phyloP scores from a whole-genome alignment of 495 filamentous ascomycete genomes.

The Neurospora sp. region DNA sequence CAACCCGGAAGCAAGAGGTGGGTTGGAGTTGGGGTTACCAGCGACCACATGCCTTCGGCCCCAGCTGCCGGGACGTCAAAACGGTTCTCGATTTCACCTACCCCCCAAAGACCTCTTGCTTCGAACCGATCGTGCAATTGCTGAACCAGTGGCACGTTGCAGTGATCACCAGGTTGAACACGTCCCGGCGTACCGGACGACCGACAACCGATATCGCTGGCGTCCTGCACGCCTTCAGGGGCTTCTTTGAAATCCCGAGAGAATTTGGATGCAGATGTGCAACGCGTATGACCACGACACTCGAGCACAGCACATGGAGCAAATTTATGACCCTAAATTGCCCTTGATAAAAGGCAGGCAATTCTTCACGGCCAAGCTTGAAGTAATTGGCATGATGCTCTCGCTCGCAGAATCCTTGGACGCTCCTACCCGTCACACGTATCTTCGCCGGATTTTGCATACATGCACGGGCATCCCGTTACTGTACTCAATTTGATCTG shows the following conservation, averaged over 20 bases:
- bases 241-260: constrained; percentile 3
- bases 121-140: constrained; percentile 4
- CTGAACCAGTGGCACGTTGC: constrained; percentile 5
- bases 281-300: neutral
- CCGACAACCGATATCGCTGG: constrained; percentile 13
- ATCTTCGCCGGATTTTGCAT: neutral
- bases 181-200: neutral
- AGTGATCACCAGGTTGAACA: neutral
- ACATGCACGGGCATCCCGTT: neutral
- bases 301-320: neutral
- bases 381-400: neutral
- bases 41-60: neutral
- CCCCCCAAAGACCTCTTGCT: neutral
- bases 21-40: neutral
- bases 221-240: constrained; percentile 5
- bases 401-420: neutral
- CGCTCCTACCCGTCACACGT: neutral
- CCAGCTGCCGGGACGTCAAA: neutral
- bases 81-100: constrained; percentile 6
- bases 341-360: neutral
- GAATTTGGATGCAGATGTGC: neutral
- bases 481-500: neutral
- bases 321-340: neutral
- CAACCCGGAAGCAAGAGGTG: constrained; percentile 1
- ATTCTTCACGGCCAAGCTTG: neutral